Evolutionary conservation across 2,329 filamentous ascomycete genomes (phyloP).

Genomic region (Lasiodiplodia sp.): DNA sequence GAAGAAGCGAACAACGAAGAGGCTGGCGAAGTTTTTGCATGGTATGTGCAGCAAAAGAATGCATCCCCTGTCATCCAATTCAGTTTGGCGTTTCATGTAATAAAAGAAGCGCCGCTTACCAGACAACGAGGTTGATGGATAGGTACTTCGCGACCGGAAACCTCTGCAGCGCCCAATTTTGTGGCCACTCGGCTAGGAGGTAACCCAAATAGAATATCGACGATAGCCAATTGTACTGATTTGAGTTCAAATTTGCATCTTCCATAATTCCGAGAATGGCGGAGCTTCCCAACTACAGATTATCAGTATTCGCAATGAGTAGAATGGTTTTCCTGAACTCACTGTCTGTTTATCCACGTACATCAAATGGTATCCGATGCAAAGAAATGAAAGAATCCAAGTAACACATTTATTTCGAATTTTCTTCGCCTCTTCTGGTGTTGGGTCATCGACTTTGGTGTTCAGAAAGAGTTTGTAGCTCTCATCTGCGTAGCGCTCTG

Average conservation of each 20-base stretch:
- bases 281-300: conserved; percentile 34
- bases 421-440: conserved; percentile 39
- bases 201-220: conserved; percentile 35
- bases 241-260: conserved; percentile 39
- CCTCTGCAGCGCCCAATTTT: conserved; percentile 37
- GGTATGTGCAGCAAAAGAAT: conserved; percentile 43
- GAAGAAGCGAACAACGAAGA: conserved; percentile 65
- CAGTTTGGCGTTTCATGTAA: neutral
- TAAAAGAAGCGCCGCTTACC: neutral
- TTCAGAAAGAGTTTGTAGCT: conserved; percentile 53
- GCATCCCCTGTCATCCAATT: conserved; percentile 34
- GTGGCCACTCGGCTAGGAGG: conserved; percentile 36
- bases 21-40: conserved; percentile 36
- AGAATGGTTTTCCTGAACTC: neutral
- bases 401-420: conserved; percentile 48
- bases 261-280: conserved; percentile 44
- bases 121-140: conserved; percentile 2
- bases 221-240: conserved; percentile 40
- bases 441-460: conserved; percentile 48
- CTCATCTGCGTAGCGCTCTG: conserved; percentile 50
- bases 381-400: conserved; percentile 50
- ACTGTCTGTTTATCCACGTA: conserved; percentile 51
- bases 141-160: conserved; percentile 26
- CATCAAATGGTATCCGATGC: conserved; percentile 51
- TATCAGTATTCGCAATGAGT: neutral